Percentiles rank a stretch among this genome's conserved stretches.
Conservation (phyloP, 805 yeast genomes). For the Komagataella phaffii region DNA sequence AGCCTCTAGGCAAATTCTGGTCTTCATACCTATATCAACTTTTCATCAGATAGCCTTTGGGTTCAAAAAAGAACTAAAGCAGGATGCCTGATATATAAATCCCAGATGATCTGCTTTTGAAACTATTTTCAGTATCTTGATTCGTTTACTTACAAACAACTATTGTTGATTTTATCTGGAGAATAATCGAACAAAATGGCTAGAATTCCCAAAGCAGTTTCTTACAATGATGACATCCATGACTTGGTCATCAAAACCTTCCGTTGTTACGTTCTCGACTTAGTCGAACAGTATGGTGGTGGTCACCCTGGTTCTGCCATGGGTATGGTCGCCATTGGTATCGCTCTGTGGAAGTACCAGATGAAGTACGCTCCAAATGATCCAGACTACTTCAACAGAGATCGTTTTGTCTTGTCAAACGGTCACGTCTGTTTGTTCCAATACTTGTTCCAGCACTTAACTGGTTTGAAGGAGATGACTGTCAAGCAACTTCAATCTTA, state of each 20-base stretch:
- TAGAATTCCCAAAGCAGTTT: too few relatives aligned
- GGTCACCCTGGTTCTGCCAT: constrained; percentile 36
- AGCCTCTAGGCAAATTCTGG: background rate
- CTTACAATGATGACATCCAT: constrained; percentile 17
- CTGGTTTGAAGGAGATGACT: constrained; percentile 21
- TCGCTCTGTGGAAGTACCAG: constrained; percentile 22
- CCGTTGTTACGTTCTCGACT: constrained; percentile 15
- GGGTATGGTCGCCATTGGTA: constrained; percentile 26
- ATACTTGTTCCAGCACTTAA: constrained; percentile 15
- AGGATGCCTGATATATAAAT: background rate
- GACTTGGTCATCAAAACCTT: constrained; percentile 12
- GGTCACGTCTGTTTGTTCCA: constrained; percentile 23
- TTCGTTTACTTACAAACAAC: background rate
- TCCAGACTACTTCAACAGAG: constrained; percentile 21
- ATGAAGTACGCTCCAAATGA: constrained; percentile 17
- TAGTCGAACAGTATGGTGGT: constrained; percentile 15
- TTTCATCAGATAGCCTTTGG: background rate
- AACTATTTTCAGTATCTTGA: background rate
- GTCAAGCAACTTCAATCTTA: constrained; percentile 20
- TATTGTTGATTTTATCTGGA: background rate
- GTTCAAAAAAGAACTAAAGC: background rate
- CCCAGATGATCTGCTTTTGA: background rate
- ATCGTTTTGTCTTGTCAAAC: constrained; percentile 22
- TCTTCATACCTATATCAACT: background rate
- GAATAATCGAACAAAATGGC: constrained; percentile 10